Evolutionary conservation across 2,329 filamentous ascomycete species (phyloP).

Genomic region (Colletotrichum shisoi): DNA sequence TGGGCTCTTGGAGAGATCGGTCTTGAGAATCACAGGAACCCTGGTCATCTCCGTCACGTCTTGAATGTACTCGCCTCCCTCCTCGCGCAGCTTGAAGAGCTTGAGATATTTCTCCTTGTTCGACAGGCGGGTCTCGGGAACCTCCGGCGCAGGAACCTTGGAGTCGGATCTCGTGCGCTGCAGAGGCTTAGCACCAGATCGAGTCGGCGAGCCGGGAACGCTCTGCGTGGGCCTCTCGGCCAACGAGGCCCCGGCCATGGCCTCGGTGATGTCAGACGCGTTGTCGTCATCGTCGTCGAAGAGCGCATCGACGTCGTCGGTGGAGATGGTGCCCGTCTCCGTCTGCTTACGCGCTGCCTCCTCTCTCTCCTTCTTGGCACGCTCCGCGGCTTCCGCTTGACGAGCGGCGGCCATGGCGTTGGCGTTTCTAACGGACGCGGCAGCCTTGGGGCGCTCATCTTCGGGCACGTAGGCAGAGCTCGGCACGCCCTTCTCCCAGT

Average conservation of each 20-base stretch:
- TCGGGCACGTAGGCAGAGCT: slow-evolving; percentile 96
- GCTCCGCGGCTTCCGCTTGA: slow-evolving; percentile 82
- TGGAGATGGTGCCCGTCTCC: slow-evolving; percentile 91
- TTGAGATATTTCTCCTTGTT: slow-evolving; percentile 97
- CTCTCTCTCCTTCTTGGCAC: slow-evolving; percentile 83
- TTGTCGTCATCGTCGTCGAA: slow-evolving; percentile 94
- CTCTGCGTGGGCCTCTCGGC: slow-evolving; percentile 91
- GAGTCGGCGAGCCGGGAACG: slow-evolving; percentile 88
- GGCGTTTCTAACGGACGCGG: slow-evolving; percentile 74
- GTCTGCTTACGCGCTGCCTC: slow-evolving; percentile 93
- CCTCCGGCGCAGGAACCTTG: slow-evolving; percentile 79
- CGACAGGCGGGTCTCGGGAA: slow-evolving; percentile 78
- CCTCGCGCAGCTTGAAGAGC: slow-evolving; percentile 87
- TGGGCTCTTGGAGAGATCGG: slow-evolving; percentile 97
- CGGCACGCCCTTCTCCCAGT: slow-evolving; percentile 99
- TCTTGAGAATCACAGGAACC: slow-evolving; percentile 97
- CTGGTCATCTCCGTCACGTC: slow-evolving; percentile 98
- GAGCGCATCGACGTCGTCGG: slow-evolving; percentile 91
- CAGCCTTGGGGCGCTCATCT: slow-evolving; percentile 90
- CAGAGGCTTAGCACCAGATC: slow-evolving; percentile 72
- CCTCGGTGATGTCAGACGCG: slow-evolving; percentile 86
- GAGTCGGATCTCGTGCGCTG: slow-evolving; percentile 93
- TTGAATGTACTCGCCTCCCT: slow-evolving; percentile 95
- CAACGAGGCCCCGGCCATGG: slow-evolving; percentile 89
- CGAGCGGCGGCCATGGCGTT: slow-evolving; percentile 79